A percentile compares a stretch with the other conserved stretches of the same genome.
Evolutionary conservation across 2,329 filamentous ascomycete genomes (phyloP).

Genomic region (Penicillium sp.): DNA sequence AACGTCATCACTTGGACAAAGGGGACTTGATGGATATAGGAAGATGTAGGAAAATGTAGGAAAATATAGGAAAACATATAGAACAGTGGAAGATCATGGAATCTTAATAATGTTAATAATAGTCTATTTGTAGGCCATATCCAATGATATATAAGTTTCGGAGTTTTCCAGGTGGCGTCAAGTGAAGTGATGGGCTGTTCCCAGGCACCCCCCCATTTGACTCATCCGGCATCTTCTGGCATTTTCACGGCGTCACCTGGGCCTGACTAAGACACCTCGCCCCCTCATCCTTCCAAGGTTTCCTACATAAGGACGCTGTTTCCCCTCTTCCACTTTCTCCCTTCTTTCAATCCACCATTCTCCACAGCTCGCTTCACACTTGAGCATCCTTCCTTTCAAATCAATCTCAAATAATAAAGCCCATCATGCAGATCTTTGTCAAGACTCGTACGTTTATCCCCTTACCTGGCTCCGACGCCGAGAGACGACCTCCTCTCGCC

Average conservation of each 20-base stretch:
- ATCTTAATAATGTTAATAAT: not conserved
- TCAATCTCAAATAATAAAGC: slow-evolving; percentile 10
- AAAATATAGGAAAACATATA: not conserved
- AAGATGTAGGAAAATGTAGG: not conserved
- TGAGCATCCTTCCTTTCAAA: slow-evolving; percentile 10
- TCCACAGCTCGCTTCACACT: slow-evolving; percentile 1
- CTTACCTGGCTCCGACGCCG: slow-evolving; percentile 3
- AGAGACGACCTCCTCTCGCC: slow-evolving; percentile 12
- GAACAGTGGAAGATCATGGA: not conserved
- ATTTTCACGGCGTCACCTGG: slow-evolving; percentile 7
- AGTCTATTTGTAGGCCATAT: not conserved
- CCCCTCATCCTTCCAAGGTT: slow-evolving; percentile 11
- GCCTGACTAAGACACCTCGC: slow-evolving; percentile 25
- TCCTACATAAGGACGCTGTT: slow-evolving; percentile 27
- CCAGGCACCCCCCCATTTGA: slow-evolving; percentile 18
- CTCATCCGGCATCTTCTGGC: slow-evolving; percentile 20
- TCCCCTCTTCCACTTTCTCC: slow-evolving; percentile 19
- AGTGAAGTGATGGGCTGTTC: slow-evolving; percentile 9
- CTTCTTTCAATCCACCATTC: slow-evolving; percentile 14
- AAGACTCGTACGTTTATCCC: slow-evolving; percentile 68
- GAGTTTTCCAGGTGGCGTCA: slow-evolving; percentile 15
- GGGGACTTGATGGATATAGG: not conserved
- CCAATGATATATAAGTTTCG: not conserved
- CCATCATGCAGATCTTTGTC: slow-evolving; percentile 92
- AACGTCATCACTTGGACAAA: slow-evolving; percentile 16